A percentile compares a stretch with the other conserved stretches of the same genome.
Conservation (phyloP, 2,329 filamentous ascomycete species). For the Cladosporium sp. region DNA sequence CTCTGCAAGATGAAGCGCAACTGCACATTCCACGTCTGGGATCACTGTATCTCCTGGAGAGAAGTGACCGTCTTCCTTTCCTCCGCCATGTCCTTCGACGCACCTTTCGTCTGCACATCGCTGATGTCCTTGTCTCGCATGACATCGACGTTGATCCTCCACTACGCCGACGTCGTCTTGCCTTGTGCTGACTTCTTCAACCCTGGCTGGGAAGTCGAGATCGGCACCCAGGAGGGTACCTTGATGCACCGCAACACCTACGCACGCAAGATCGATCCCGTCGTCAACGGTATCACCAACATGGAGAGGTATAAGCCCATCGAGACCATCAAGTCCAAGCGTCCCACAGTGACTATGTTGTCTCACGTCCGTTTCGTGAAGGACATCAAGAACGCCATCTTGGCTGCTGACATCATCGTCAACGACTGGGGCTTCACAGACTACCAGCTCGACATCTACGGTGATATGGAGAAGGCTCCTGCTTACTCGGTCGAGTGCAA, state of each 20-base stretch:
- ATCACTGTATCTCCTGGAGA: conserved; percentile 60
- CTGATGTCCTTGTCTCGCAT: conserved; percentile 21
- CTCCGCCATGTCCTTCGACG: conserved; percentile 17
- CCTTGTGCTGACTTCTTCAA: conserved; percentile 58
- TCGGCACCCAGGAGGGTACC: conserved; percentile 51
- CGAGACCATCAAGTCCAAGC: conserved; percentile 47
- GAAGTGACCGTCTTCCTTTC: conserved; percentile 45
- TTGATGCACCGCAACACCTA: conserved; percentile 51
- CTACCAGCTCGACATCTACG: conserved; percentile 56
- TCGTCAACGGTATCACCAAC: conserved; percentile 58
- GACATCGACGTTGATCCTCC: conserved; percentile 20
- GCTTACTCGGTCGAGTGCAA: conserved; percentile 52
- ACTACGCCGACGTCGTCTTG: conserved; percentile 52
- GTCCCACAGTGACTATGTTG: conserved; percentile 57
- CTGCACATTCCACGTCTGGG: conserved; percentile 60
- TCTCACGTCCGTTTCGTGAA: conserved; percentile 54
- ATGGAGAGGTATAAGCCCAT: conserved; percentile 56
- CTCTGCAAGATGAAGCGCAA: conserved; percentile 59
- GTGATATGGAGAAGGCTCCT: conserved; percentile 55
- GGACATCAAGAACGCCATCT: conserved; percentile 57
- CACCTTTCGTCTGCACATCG: conserved; percentile 20
- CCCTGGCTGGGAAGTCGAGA: conserved; percentile 55
- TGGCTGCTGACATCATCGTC: conserved; percentile 57
- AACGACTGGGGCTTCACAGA: conserved; percentile 58
- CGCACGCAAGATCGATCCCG: conserved; percentile 54